Evolutionary conservation across 148 eudicot genomes (phyloP), one percentile per base, ranked within the genome.

Genomic region (Arbutus unedo): DNA sequence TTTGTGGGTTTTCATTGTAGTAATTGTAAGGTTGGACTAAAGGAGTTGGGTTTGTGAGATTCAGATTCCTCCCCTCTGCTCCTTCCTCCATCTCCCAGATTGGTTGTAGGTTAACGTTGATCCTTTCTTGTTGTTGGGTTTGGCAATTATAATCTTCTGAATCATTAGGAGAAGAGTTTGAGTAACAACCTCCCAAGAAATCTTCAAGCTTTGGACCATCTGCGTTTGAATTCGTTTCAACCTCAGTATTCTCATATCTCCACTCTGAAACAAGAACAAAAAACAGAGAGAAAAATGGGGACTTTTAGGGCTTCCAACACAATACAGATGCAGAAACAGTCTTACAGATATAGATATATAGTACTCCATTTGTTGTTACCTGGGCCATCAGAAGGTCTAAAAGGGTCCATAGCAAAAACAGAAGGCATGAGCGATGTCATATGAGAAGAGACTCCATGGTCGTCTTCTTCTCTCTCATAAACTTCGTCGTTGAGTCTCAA

Each of bases 201-300:
- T 91, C 90, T 59, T 89, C 93, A 8, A 91, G 86, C 84, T 91
- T 91, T 6, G 93, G 91, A 41, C 45, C 80, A 48, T 80, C 90
- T 21, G 16, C 51, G 31, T 77, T 76, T 25, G 47, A 49, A 50
- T 50, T 43, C 16, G 56, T 25, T 25, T 53, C 83, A 54, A 47
- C 77, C 72, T 83, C 60, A 19, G 19, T 62, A 31, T 74, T 82
- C 41, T 83, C 87, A 74, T 85, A 86, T 66, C 82, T 80, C 91
- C 90, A 87, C 13, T 83, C 88, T 89, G n/a, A 55, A 76, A 77
- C 16, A 59, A 66, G 25, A 64, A 1, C 14, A 4, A 48, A 84
- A 45, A 3, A 38, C 25, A 48, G 48, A 38, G 48, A 3, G 49
- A 18, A 18, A 18, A 72, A 72, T 16, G n/a, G 51, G n/a, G 6